Percentiles rank a stretch among this genome's conserved stretches.
These are phyloP conservation scores for Golubevia pallescens DNA, from an alignment of 1,284 basidiomycete species.

Conservation along the genomic window DNA sequence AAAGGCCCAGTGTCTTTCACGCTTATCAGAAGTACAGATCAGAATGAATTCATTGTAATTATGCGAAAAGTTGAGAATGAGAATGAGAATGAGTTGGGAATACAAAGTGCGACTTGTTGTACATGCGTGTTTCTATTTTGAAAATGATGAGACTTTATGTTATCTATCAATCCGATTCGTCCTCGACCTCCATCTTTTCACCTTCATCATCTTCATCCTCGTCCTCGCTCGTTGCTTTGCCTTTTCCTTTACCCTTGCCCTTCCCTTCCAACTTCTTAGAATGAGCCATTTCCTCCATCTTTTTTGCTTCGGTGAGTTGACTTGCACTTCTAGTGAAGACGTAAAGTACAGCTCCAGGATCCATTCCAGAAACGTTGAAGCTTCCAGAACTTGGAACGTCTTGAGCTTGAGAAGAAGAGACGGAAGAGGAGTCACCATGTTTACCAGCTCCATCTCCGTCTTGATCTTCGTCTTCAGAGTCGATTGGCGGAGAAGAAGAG, in stretches of 20 bases:
- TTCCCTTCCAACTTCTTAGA: constrained; percentile 5
- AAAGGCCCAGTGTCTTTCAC: too few species aligned
- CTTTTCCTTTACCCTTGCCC: constrained; percentile 5
- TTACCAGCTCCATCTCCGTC: constrained; percentile 3
- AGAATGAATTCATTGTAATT: too few species aligned
- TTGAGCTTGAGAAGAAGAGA: constrained; percentile 18
- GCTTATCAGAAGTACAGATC: too few species aligned
- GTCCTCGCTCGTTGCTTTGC: constrained; percentile 4
- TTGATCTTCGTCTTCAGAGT: constrained; percentile 9
- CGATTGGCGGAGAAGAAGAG: constrained; percentile 7
- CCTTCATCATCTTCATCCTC: constrained; percentile 4
- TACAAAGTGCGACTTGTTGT: too few species aligned
- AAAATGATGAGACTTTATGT: too few species aligned
- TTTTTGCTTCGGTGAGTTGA: constrained; percentile 13
- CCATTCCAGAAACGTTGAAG: constrained; percentile 14
- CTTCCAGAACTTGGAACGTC: constrained; percentile 17
- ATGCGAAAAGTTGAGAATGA: too few species aligned
- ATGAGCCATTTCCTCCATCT: constrained; percentile 11
- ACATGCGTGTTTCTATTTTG: too few species aligned
- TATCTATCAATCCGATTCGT: too few species aligned
- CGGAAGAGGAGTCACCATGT: constrained; percentile 9
- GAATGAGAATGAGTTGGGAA: too few species aligned
- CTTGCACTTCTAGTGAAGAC: constrained; percentile 14
- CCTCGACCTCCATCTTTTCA: too few species aligned
- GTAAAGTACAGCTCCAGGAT: constrained; percentile 13